Evolutionary conservation across 177 flowering plant species (phyloP), one percentile per base, ranked within the genome.

Genomic region (Vitis hybrid): DNA sequence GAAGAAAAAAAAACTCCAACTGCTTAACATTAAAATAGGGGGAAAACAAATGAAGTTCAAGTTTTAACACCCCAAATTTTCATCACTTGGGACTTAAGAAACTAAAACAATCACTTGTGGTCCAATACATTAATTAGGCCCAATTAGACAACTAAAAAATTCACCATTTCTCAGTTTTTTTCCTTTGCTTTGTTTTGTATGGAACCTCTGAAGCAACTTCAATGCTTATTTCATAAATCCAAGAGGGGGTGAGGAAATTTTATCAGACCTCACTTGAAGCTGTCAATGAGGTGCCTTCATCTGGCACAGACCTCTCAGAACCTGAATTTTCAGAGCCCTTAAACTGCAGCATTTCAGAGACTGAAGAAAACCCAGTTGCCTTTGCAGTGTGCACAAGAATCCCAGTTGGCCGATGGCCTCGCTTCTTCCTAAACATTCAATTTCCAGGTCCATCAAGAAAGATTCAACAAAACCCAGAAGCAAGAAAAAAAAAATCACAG

Each of bases 331-430:
- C 87, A 12, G 77, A 53, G 10, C 87, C 91, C 31, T 75, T 74
- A 13, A 73, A 74, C 15, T 66, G 67, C 67, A 95, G 80, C 89
- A 90, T 68, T 54, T 89, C 93, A 1, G 85, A 85, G 54, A 92
- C 98, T 10, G 97, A 92, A 0, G 87, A 83, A 79, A 76, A 89
- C 12, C 98, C 97, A 59, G 78, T 78, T 59, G 82, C 85, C 75
- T 88, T 92, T 44, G 98, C 98, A 7, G 70, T 66, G 28, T 78
- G 89, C 2, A 66, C 75, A 24, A 94, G 84, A 1, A 78, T 73
- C 11, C 98, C 98, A 53, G 97, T 94, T 10, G 98, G 98, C 54
- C 75, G 66, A 31, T 79, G 80, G 18, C 97, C 98, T 63, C 71
- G 78, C 73, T 82, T 94, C 77, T 89, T 94, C 98, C 98, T 94